These are phyloP conservation scores for Takashimella tepidaria DNA, from an alignment of 1,284 basidiomycete species.

Conservation along the genomic window DNA sequence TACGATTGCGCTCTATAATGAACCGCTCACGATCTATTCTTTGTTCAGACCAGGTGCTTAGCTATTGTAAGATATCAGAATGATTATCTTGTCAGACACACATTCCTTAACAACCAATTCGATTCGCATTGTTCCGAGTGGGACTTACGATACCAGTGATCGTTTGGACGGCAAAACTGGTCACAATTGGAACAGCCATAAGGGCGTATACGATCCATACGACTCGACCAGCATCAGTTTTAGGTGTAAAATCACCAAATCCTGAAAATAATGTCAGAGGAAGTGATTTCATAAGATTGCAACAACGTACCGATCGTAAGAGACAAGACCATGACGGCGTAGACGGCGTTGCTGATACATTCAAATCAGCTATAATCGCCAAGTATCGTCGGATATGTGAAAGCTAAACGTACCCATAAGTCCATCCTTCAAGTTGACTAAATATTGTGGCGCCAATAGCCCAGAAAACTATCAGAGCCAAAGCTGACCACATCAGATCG, in stretches of 20 bases:
- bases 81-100: no score
- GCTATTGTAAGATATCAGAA: conserved; percentile 1
- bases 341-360: conserved; percentile 28
- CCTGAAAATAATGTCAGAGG: no score
- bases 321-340: conserved; percentile 39
- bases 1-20: conserved; percentile 12
- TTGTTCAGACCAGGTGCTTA: conserved; percentile 17
- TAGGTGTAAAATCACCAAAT: conserved; percentile 43
- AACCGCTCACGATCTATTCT: conserved; percentile 8
- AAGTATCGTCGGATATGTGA: no score
- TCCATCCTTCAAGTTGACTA: conserved; percentile 42
- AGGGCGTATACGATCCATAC: conserved; percentile 49
- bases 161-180: conserved; percentile 50
- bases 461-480: conserved; percentile 46
- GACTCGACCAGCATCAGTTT: conserved; percentile 35
- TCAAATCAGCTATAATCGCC: not conserved
- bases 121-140: not conserved
- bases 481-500: conserved; percentile 41
- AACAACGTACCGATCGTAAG: conserved; percentile 38
- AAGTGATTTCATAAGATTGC: no score
- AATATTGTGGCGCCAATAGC: conserved; percentile 44
- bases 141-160: conserved; percentile 44
- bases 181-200: conserved; percentile 50
- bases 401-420: conserved; percentile 32
- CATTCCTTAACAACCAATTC: conserved; percentile 2